Percentiles rank a stretch among this genome's conserved stretches.
These are phyloP conservation scores for Adiantum capillusveneris DNA, from an alignment of 75 land plant genomes.

Conservation along the genomic window DNA sequence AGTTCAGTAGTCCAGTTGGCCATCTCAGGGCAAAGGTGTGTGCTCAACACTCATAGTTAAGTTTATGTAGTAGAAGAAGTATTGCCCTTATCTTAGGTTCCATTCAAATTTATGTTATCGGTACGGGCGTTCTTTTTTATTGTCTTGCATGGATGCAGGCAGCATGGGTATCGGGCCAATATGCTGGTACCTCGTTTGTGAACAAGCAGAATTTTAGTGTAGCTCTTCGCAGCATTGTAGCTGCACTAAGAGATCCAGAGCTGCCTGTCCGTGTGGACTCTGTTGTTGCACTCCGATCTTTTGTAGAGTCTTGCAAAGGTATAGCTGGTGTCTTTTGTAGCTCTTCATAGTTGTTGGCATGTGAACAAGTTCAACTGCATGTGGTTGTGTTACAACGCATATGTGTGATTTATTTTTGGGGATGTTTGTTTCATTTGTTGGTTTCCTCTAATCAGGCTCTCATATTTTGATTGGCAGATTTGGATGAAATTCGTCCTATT, in stretches of 20 bases:
- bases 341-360: too few species aligned
- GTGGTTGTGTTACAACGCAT: too few species aligned
- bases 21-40: slow-evolving; percentile 96
- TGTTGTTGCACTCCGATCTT: slow-evolving; percentile 89
- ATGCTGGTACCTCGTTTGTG: slow-evolving; percentile 73
- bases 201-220: slow-evolving; percentile 74
- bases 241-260: slow-evolving; percentile 93
- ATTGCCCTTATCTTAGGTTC: not conserved
- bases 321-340: not conserved
- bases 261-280: slow-evolving; percentile 98
- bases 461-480: slow-evolving; percentile 44
- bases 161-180: slow-evolving; percentile 99
- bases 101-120: too few species aligned
- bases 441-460: not conserved
- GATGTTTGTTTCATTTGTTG: too few species aligned
- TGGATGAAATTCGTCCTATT: slow-evolving; percentile 86
- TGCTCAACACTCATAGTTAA: not conserved
- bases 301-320: slow-evolving; percentile 97
- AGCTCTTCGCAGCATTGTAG: slow-evolving; percentile 80
- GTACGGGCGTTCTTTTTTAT: not conserved
- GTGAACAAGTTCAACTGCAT: too few species aligned
- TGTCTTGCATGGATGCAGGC: slow-evolving; percentile 77
- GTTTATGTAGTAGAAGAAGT: not conserved
- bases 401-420: too few species aligned
- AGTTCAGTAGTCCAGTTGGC: slow-evolving; percentile 85